Percentiles rank a stretch among this genome's conserved stretches.
Evolutionary conservation across 805 yeast species (phyloP).

Genomic region (Myxozyma udenii): DNA sequence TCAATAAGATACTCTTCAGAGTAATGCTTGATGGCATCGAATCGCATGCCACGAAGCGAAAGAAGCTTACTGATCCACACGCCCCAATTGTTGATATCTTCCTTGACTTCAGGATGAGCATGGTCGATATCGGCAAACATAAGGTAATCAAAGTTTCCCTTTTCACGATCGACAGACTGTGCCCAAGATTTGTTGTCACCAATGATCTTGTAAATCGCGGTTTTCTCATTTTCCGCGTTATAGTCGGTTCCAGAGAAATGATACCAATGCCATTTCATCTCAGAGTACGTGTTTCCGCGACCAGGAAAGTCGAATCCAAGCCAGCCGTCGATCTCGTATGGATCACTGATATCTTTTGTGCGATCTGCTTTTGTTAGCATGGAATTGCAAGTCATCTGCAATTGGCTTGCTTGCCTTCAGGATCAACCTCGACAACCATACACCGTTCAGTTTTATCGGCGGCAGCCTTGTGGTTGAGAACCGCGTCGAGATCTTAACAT

Average conservation of each 20-base stretch:
- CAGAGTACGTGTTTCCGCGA: slow-evolving; percentile 26
- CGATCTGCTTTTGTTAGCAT: slow-evolving; percentile 16
- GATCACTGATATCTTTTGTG: slow-evolving; percentile 16
- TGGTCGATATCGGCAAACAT: slow-evolving; percentile 31
- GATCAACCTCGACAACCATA: slow-evolving; percentile 22
- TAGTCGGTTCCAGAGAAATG: slow-evolving; percentile 30
- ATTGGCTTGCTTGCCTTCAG: slow-evolving; percentile 5
- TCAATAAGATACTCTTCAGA: slow-evolving; percentile 23
- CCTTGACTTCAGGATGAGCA: slow-evolving; percentile 25
- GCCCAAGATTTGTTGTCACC: slow-evolving; percentile 28
- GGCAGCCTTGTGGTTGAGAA: slow-evolving; percentile 28
- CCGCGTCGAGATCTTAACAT: slow-evolving; percentile 16
- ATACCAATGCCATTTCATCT: slow-evolving; percentile 26
- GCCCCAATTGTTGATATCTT: slow-evolving; percentile 27
- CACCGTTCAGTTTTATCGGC: slow-evolving; percentile 25
- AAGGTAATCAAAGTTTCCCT: slow-evolving; percentile 31
- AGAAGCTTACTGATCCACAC: slow-evolving; percentile 22
- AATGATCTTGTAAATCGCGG: slow-evolving; percentile 24
- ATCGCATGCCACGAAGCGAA: slow-evolving; percentile 26
- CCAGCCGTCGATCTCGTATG: slow-evolving; percentile 29
- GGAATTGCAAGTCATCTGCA: not conserved
- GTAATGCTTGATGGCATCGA: slow-evolving; percentile 29
- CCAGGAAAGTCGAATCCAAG: slow-evolving; percentile 27
- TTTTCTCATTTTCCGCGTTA: slow-evolving; percentile 21
- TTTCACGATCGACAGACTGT: slow-evolving; percentile 19